phyloP scores from a whole-genome alignment of 306 rosid species.

The Calophaca sinica region DNA sequence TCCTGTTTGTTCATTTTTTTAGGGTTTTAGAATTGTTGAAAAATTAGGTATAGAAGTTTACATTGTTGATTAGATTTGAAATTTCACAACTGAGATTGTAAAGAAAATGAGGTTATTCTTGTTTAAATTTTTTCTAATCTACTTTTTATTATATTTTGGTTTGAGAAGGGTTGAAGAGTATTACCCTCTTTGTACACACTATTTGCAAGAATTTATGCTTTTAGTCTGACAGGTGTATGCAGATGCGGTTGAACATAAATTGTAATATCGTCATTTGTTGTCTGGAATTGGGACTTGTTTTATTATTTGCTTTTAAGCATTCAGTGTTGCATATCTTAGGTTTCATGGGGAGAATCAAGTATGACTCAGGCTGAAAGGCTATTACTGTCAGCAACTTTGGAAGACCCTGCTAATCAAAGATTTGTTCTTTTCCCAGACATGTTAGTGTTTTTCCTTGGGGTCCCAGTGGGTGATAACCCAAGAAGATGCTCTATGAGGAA shows the following conservation, averaged over 20 bases:
- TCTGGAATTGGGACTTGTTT: constrained; percentile 4
- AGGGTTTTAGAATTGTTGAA: too few species aligned
- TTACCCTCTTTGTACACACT: background rate
- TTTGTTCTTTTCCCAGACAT: constrained; percentile 94
- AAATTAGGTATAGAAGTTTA: too few species aligned
- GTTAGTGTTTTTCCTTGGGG: constrained; percentile 62
- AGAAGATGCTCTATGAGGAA: too few species aligned
- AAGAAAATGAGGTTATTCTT: too few species aligned
- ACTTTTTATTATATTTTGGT: too few species aligned
- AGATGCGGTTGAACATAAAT: constrained; percentile 14
- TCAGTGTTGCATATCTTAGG: constrained; percentile 46
- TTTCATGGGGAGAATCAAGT: constrained; percentile 70
- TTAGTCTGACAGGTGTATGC: background rate
- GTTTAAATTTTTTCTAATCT: too few species aligned
- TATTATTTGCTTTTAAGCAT: constrained; percentile 22
- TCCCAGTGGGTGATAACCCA: too few species aligned
- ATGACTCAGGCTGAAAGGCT: constrained; percentile 63
- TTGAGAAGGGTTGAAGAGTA: background rate
- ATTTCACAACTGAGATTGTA: too few species aligned
- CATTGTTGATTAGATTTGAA: too few species aligned
- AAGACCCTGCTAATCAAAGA: constrained; percentile 93
- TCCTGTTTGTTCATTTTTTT: too few species aligned
- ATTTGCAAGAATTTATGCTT: background rate
- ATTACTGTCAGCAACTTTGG: constrained; percentile 69
- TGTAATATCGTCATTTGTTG: background rate